phyloP scores from a whole-genome alignment of 176 grass and related monocot species.

The Dactylis glomerata region DNA sequence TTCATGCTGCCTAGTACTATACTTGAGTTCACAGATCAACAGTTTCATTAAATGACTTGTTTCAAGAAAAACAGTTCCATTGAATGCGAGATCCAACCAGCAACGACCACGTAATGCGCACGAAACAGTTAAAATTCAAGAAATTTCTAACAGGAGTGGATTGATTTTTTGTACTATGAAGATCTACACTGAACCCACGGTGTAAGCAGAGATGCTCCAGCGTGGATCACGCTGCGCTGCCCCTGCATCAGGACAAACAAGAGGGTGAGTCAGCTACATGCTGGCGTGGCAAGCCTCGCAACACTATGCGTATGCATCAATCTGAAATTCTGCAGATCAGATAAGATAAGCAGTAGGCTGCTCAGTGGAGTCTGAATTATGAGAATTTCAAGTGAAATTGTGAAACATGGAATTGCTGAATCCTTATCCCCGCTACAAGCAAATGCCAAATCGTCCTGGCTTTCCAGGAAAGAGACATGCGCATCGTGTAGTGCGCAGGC shows the following conservation, averaged over 20 bases:
- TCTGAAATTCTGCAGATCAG: neutral
- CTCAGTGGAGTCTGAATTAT: neutral
- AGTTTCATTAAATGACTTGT: too few species aligned
- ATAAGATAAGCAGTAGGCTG: neutral
- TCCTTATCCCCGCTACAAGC: neutral
- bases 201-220: neutral
- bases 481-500: neutral
- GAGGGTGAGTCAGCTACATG: neutral
- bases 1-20: neutral
- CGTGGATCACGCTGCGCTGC: neutral
- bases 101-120: neutral
- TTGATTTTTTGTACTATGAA: neutral
- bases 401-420: neutral
- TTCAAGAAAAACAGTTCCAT: neutral
- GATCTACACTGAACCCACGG: neutral
- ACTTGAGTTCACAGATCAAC: too few species aligned
- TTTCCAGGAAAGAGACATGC: neutral
- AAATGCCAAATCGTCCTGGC: neutral
- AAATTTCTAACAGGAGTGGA: too few species aligned
- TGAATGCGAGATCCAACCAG: neutral
- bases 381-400: neutral
- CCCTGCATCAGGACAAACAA: neutral
- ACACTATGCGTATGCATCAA: neutral
- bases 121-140: neutral
- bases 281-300: too few species aligned